Base-by-base conservation (phyloP, 192 early-diverging fungal species). In the Pilaira anomala region DNA sequence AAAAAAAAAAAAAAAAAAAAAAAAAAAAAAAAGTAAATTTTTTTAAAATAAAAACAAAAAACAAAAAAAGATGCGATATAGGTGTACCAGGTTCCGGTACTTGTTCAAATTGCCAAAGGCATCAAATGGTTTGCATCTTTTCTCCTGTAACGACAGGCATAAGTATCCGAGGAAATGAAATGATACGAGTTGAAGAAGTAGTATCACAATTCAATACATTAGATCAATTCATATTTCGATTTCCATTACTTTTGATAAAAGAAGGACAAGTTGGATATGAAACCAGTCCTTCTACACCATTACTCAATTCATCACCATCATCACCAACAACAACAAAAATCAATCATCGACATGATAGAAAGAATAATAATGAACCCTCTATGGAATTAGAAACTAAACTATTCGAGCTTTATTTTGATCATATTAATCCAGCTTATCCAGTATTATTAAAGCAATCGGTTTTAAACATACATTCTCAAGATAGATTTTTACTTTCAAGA, bases 81-180 rank as follows among this genome's bases (percentile, higher is more conserved):
- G 63, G 63, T 24, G 30, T 60, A 28, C 69, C 69, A 24, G 56
- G 56, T 26, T 58, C 63, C 13, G 62, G 62, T 24, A 53, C 69
- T 36, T 71, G 69, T 41, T 71, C 69, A 3, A 65, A 60, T 36
- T 71, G 69, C 30, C 62, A 60, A 58, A 71, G 53, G 36, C 57
- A 67, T 45, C 57, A 67, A 24, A 59, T 40, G 21, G 28, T 41
- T 14, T 67, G 65, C 29, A 45, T 45, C 41, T 67, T 67, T 65
- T 48, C 61, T 21, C 48, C 63, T 65, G 29, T 48, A 28, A 21
- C 48, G 40, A n/a, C 29, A 16, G 16, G 3, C 58, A 26, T 6
- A 6, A 39, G 44, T 39, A 14, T 30, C 64, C 57, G 53, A 13
- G 30, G 24, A 58, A 52, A 66, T 48, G 25, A 46, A 26, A 14